Base-by-base conservation (phyloP, 2,329 filamentous ascomycete genomes). In the Didymella glomerata region DNA sequence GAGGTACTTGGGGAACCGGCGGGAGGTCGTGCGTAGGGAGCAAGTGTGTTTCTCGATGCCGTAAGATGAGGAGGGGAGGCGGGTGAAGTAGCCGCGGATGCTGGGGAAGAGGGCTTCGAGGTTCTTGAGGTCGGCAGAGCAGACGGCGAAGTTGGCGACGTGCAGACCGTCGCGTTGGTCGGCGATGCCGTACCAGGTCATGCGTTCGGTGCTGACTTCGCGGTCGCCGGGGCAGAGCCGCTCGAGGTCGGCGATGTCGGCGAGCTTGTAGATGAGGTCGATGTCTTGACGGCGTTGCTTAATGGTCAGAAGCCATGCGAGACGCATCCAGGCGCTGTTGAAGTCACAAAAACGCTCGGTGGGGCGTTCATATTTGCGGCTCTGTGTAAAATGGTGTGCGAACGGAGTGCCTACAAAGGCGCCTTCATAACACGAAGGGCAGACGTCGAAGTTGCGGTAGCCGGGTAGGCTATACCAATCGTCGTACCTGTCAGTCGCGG, bases 401-500 rank as follows among this genome's bases (percentile, higher is more conserved):
- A 91, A 96, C 20, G 85, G 82, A 0, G 91, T 90, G 24, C 85
- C 81, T 14, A 83, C 83, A 65, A 94, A 92, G 9, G 92, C 85
- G 6, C 84, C 83, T 2, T 84, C 82, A 74, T 91, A 92, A 78
- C 94, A 98, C 13, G 85, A 86, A 0, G 92, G 91, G 68, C 94
- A 97, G 45, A 97, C 89, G 62, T 91, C 87, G 67, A 97, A 90
- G 60, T 86, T 85, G 13, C 88, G 84, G 61, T 88, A 85, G 14
- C 87, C 86, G 4, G 86, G 86, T 4, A 97, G 81, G 0, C 89
- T 93, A 61, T 93, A 87, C 91, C 93, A 97, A 69, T 95, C 92
- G 62, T 89, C 82, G 61, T 88, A 84, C 1, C 88, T 88, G 10
- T 84, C 79, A 13, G 86, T 84, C 11, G 52, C 34, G 86, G 85